Conservation (phyloP, 495 filamentous ascomycete species). For the Neurospora sp. region DNA sequence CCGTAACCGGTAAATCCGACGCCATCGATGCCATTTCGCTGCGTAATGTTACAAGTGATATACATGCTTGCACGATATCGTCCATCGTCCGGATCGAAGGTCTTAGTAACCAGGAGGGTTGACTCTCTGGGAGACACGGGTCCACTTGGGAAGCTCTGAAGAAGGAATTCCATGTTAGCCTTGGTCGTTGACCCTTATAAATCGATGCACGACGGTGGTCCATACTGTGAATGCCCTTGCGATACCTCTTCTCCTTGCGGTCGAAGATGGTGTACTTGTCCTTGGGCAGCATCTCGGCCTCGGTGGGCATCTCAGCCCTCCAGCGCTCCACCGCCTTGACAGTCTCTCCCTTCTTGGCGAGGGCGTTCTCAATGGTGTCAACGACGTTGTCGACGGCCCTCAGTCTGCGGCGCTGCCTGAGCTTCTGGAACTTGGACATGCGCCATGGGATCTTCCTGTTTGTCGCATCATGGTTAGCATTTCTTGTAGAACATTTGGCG, state of each 20-base stretch:
- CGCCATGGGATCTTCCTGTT: conserved; percentile 96
- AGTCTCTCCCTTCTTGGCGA: conserved; percentile 57
- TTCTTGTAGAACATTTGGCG: background rate
- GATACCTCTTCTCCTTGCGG: conserved; percentile 86
- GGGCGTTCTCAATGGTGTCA: conserved; percentile 60
- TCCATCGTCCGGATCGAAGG: background rate
- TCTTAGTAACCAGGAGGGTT: conserved; percentile 88
- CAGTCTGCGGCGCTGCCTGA: conserved; percentile 76
- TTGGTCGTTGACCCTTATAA: background rate
- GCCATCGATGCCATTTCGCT: conserved; percentile 10
- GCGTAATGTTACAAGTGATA: conserved; percentile 12
- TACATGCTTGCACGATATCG: conserved; percentile 3
- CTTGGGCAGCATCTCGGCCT: conserved; percentile 89
- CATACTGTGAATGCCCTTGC: conserved; percentile 95
- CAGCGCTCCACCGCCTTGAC: conserved; percentile 71
- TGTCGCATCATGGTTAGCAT: background rate
- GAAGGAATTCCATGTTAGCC: conserved; percentile 9
- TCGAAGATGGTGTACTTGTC: conserved; percentile 99
- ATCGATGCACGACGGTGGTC: conserved; percentile 14
- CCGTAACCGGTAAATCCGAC: background rate
- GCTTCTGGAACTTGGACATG: conserved; percentile 81
- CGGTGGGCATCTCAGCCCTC: conserved; percentile 91
- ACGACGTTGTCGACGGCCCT: conserved; percentile 78
- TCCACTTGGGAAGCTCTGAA: conserved; percentile 89
- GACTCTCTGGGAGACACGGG: conserved; percentile 79